Evolutionary conservation across 2,329 filamentous ascomycete species (phyloP).

Genomic region (Penicillium sp.): DNA sequence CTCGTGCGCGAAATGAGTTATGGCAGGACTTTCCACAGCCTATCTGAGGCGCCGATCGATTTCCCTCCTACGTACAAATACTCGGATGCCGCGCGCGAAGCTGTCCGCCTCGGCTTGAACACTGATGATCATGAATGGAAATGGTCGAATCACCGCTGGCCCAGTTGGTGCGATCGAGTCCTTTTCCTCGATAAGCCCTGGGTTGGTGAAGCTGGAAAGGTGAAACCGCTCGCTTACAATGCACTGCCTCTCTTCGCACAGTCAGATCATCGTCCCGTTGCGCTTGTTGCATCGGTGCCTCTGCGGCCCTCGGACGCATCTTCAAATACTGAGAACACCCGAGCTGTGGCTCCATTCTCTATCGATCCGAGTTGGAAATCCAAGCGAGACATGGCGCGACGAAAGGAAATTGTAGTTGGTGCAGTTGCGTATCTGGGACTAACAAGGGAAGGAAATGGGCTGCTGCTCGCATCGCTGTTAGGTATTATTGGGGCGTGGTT

Average conservation of each 20-base stretch:
- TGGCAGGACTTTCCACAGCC: conserved; percentile 71
- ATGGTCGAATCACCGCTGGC: conserved; percentile 82
- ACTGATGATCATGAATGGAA: conserved; percentile 55
- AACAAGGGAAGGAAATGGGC: conserved; percentile 49
- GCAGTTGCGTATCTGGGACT: conserved; percentile 54
- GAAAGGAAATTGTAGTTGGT: conserved; percentile 61
- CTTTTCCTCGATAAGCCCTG: conserved; percentile 70
- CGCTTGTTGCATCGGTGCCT: conserved; percentile 67
- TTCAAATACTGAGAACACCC: conserved; percentile 30
- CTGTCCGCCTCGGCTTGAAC: conserved; percentile 27
- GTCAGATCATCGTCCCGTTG: conserved; percentile 86
- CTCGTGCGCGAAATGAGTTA: conserved; percentile 68
- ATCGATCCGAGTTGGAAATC: conserved; percentile 59
- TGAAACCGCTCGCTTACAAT: conserved; percentile 65
- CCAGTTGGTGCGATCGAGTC: conserved; percentile 90
- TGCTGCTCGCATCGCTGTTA: conserved; percentile 42
- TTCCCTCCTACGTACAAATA: conserved; percentile 98
- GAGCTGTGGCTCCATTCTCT: conserved; percentile 55
- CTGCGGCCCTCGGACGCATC: conserved; percentile 42
- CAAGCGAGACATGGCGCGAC: conserved; percentile 55
- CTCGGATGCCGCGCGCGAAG: conserved; percentile 48
- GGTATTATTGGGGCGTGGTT: conserved; percentile 44
- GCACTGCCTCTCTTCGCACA: conserved; percentile 75
- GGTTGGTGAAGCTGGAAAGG: conserved; percentile 40
- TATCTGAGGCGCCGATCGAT: conserved; percentile 69